Percentiles rank a stretch among this genome's conserved stretches.
Evolutionary conservation across 2,329 filamentous ascomycete genomes (phyloP).

Genomic region (Phialophora expanda): DNA sequence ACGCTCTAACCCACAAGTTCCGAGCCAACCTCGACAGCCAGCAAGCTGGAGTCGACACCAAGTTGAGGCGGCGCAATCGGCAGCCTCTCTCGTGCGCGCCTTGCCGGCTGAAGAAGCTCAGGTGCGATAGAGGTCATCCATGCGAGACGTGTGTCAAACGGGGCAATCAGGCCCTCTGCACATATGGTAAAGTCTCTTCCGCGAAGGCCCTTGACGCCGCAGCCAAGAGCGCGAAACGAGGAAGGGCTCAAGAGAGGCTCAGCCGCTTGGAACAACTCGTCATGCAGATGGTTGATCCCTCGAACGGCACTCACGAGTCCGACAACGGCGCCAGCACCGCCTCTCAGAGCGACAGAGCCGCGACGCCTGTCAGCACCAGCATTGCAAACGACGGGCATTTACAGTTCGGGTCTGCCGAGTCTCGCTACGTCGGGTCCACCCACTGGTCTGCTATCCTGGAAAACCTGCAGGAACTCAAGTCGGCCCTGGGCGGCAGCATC

Average conservation of each 20-base stretch:
- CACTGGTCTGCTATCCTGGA: conserved; percentile 53
- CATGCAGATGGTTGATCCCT: conserved; percentile 35
- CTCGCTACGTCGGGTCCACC: conserved; percentile 48
- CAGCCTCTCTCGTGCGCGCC: conserved; percentile 70
- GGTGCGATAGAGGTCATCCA: conserved; percentile 48
- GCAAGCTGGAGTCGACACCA: conserved; percentile 20
- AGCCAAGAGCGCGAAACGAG: conserved; percentile 12
- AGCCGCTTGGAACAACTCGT: conserved; percentile 38
- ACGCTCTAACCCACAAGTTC: conserved; percentile 38
- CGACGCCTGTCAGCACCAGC: conserved; percentile 1
- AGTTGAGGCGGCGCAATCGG: conserved; percentile 84
- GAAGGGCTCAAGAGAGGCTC: conserved; percentile 35
- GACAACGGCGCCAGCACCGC: neutral
- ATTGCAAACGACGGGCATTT: conserved; percentile 28
- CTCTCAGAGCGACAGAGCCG: neutral
- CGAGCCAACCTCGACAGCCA: conserved; percentile 71
- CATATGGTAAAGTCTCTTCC: conserved; percentile 67
- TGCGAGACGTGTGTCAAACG: conserved; percentile 67
- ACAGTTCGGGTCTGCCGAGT: conserved; percentile 25
- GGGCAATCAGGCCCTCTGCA: conserved; percentile 77
- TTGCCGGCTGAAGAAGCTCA: conserved; percentile 52
- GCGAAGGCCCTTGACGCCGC: conserved; percentile 11
- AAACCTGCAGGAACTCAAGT: conserved; percentile 41
- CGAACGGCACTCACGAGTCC: neutral
- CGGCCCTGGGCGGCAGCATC: conserved; percentile 22